phyloP scores from a whole-genome alignment of 1,284 basidiomycete species.

The Rhodotorula sp. region DNA sequence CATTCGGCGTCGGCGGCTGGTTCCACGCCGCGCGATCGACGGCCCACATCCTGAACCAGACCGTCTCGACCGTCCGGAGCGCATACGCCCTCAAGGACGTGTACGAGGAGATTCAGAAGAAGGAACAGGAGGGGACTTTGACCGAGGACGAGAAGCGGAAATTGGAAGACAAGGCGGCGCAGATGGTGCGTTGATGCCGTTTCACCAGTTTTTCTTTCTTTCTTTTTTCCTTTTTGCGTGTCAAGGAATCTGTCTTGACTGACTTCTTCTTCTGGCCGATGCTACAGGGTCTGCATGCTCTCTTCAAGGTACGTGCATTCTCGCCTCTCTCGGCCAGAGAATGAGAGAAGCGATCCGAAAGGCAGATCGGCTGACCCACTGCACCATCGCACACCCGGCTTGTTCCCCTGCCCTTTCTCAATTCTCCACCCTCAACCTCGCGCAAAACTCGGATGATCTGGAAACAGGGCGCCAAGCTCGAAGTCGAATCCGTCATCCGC shows the following conservation, averaged over 20 bases:
- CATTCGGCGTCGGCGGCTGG: conserved; percentile 80
- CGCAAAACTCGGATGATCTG: not conserved
- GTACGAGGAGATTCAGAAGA: conserved; percentile 91
- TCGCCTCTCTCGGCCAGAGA: not conserved
- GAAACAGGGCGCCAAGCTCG: conserved; percentile 81
- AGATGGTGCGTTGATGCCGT: conserved; percentile 69
- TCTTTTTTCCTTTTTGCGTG: no score
- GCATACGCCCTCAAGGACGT: conserved; percentile 91
- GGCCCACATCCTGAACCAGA: conserved; percentile 64
- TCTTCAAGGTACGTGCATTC: conserved; percentile 71
- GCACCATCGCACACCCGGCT: no score
- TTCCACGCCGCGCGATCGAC: conserved; percentile 90
- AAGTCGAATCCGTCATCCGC: conserved; percentile 87
- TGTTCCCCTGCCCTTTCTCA: no score
- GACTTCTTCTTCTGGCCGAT: no score
- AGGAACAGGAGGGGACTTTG: conserved; percentile 77
- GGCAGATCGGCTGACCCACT: no score
- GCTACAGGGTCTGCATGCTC: conserved; percentile 74
- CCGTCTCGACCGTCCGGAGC: conserved; percentile 79
- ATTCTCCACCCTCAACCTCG: not conserved
- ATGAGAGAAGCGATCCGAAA: no score
- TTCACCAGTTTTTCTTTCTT: no score
- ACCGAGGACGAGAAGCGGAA: conserved; percentile 80
- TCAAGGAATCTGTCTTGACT: no score
- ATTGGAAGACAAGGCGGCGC: conserved; percentile 92